phyloP scores from a whole-genome alignment of 495 filamentous ascomycete genomes.

The Hypoxylon intermedium region DNA sequence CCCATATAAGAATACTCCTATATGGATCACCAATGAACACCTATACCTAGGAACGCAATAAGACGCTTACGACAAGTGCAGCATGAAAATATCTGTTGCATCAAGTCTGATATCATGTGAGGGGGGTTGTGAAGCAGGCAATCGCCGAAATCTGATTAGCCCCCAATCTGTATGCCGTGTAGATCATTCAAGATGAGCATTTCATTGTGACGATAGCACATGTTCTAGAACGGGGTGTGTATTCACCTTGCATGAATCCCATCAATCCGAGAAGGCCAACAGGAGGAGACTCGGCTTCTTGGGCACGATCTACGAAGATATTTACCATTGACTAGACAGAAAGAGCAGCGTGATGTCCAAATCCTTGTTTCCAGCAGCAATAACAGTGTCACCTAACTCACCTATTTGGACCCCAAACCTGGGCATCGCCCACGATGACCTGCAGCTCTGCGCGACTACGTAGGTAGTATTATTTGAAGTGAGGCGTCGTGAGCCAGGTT shows the following conservation, averaged over 20 bases:
- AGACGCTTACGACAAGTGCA: not conserved
- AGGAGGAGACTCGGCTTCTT: not conserved
- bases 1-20: not conserved
- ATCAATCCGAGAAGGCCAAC: constrained; percentile 1
- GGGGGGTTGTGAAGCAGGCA: constrained; percentile 3
- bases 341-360: constrained; percentile 20
- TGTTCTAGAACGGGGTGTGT: constrained; percentile 4
- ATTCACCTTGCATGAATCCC: constrained; percentile 20
- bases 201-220: constrained; percentile 14
- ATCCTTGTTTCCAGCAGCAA: constrained; percentile 26
- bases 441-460: constrained; percentile 35
- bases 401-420: constrained; percentile 33
- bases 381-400: constrained; percentile 25
- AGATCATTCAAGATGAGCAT: constrained; percentile 27
- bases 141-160: not conserved
- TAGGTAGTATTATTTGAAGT: constrained; percentile 32
- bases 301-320: constrained; percentile 18
- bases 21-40: not conserved
- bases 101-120: constrained; percentile 3
- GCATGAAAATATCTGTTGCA: not conserved
- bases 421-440: constrained; percentile 26
- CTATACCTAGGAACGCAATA: not conserved
- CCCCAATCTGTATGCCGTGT: constrained; percentile 4
- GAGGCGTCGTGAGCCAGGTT: constrained; percentile 29
- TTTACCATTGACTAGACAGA: constrained; percentile 5